These are phyloP conservation scores for Westerdykella ornata DNA, from an alignment of 2,329 filamentous ascomycete genomes.

Conservation along the genomic window DNA sequence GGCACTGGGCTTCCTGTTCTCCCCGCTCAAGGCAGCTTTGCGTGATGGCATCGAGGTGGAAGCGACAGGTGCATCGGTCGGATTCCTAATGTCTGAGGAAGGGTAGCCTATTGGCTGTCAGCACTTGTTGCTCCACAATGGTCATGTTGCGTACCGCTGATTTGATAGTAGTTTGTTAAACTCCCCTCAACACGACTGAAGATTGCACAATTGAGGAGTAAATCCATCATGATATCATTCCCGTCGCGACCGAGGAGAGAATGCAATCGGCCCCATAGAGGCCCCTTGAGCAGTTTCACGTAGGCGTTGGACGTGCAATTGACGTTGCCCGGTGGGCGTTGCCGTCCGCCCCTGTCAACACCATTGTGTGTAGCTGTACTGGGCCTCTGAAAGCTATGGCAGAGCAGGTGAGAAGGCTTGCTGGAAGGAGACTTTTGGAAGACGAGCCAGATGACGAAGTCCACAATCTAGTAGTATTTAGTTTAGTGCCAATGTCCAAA, in stretches of 20 bases:
- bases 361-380: slow-evolving; percentile 30
- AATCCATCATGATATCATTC: slow-evolving; percentile 67
- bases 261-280: slow-evolving; percentile 70
- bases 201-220: slow-evolving; percentile 71
- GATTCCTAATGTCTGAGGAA: slow-evolving; percentile 42
- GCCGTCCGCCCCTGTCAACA: slow-evolving; percentile 7
- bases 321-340: slow-evolving; percentile 59
- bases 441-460: slow-evolving; percentile 61
- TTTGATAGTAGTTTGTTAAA: slow-evolving; percentile 64
- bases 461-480: slow-evolving; percentile 43
- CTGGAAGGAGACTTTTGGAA: slow-evolving; percentile 54
- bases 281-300: slow-evolving; percentile 59
- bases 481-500: background rate
- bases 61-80: slow-evolving; percentile 4
- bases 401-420: slow-evolving; percentile 68
- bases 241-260: slow-evolving; percentile 66
- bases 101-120: slow-evolving; percentile 41
- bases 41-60: background rate
- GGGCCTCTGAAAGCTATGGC: slow-evolving; percentile 67
- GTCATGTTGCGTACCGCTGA: slow-evolving; percentile 56
- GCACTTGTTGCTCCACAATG: background rate
- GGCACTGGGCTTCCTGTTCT: slow-evolving; percentile 42
- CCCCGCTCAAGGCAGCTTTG: slow-evolving; percentile 1
- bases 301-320: slow-evolving; percentile 62
- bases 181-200: slow-evolving; percentile 59